Percentiles rank a stretch among this genome's conserved stretches.
Conservation (phyloP, 768 basidiomycete genomes). For the Russula earlei region DNA sequence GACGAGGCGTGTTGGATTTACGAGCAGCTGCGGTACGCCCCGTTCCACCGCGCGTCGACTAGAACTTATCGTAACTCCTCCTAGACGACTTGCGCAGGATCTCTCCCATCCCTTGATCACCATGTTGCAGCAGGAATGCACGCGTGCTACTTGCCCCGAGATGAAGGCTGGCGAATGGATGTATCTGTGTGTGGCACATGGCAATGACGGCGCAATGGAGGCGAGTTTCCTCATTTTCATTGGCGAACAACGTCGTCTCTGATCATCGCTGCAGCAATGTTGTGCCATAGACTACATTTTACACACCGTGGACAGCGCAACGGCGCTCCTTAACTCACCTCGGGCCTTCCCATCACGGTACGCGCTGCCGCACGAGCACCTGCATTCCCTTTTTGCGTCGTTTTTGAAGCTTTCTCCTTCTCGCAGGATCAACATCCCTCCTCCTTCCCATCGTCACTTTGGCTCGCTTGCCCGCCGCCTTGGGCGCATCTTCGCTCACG, state of each 20-base stretch:
- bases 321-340: slow-evolving; percentile 82
- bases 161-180: slow-evolving; percentile 99
- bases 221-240: slow-evolving; percentile 31
- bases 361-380: slow-evolving; percentile 9
- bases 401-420: slow-evolving; percentile 8
- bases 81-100: slow-evolving; percentile 80
- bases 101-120: slow-evolving; percentile 79
- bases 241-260: not conserved
- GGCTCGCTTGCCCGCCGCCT: slow-evolving; percentile 82
- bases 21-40: slow-evolving; percentile 44
- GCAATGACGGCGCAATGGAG: slow-evolving; percentile 81
- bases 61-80: not conserved
- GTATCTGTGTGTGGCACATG: slow-evolving; percentile 92
- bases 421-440: slow-evolving; percentile 68
- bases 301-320: slow-evolving; percentile 89
- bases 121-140: slow-evolving; percentile 80
- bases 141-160: slow-evolving; percentile 77
- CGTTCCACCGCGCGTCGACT: not conserved
- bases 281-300: slow-evolving; percentile 95
- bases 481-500: slow-evolving; percentile 92
- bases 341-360: slow-evolving; percentile 88
- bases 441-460: slow-evolving; percentile 79
- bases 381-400: not conserved
- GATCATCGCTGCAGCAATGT: slow-evolving; percentile 54
- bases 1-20: slow-evolving; percentile 85